These are phyloP conservation scores for Mediolabrus comicus DNA, from an alignment of 108 stramenopile species.

Conservation along the genomic window DNA sequence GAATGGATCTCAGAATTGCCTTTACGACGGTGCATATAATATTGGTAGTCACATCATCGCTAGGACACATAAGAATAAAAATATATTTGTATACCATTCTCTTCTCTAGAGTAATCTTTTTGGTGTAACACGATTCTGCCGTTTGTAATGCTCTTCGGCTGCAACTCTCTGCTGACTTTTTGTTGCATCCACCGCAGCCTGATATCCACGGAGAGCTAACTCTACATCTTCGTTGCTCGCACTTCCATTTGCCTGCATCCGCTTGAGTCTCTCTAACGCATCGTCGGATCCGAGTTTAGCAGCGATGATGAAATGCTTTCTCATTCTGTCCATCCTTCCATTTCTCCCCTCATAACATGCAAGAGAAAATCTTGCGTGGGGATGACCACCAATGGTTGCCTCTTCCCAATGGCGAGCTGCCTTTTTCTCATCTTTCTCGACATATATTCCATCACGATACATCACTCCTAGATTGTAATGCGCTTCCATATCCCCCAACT, in stretches of 20 bases:
- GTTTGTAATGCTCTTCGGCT: no score
- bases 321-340: neutral
- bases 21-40: no score
- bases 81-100: no score
- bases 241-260: neutral
- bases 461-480: neutral
- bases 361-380: neutral
- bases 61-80: no score
- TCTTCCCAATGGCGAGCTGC: neutral
- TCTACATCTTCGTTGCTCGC: neutral
- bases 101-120: no score
- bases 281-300: neutral
- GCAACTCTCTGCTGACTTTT: neutral
- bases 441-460: neutral
- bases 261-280: neutral
- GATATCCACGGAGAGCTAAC: neutral
- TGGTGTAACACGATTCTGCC: no score
- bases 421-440: conserved; percentile 1
- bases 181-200: neutral
- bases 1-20: no score
- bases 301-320: neutral
- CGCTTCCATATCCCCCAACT: neutral
- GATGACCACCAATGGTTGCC: conserved; percentile 1
- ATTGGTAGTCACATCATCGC: no score
- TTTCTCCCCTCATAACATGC: neutral